Conservation (phyloP, 1,284 basidiomycete species). For the Golubevia pallescens region DNA sequence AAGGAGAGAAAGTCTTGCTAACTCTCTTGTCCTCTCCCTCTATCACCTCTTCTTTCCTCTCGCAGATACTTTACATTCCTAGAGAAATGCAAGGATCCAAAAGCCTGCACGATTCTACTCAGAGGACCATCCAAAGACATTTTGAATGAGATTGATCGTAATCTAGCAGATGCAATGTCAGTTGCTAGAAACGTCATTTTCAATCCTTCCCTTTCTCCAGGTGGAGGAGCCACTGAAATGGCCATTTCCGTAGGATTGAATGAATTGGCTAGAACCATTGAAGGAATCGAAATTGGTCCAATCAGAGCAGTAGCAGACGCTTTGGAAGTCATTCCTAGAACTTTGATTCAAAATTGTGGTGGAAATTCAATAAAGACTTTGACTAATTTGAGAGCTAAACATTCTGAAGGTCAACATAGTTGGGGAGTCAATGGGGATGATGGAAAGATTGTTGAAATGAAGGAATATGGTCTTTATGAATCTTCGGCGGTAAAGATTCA, state of each 20-base stretch:
- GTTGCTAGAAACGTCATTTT: constrained; percentile 97
- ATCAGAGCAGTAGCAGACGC: constrained; percentile 92
- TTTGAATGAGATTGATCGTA: constrained; percentile 95
- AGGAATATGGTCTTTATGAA: constrained; percentile 89
- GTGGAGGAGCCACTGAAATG: constrained; percentile 98
- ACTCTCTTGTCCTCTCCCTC: background rate
- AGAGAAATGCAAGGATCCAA: constrained; percentile 87
- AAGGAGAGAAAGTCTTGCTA: too few relatives aligned
- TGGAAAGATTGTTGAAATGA: constrained; percentile 95
- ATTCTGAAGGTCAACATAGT: constrained; percentile 85
- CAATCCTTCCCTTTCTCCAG: constrained; percentile 87
- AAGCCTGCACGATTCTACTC: constrained; percentile 98
- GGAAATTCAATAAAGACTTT: constrained; percentile 91
- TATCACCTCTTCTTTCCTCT: background rate
- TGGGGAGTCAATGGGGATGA: constrained; percentile 95
- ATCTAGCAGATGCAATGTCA: constrained; percentile 95
- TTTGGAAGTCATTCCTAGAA: constrained; percentile 95
- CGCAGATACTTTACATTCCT: constrained; percentile 93
- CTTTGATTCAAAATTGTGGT: constrained; percentile 92
- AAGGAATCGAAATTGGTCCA: constrained; percentile 86
- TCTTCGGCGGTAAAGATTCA: constrained; percentile 96
- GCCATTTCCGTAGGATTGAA: constrained; percentile 88
- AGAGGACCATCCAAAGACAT: constrained; percentile 98
- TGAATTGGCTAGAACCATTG: constrained; percentile 79
- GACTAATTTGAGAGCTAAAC: constrained; percentile 91